phyloP scores from a whole-genome alignment of 169 alveolate species.

The Miamiensis avidus region DNA sequence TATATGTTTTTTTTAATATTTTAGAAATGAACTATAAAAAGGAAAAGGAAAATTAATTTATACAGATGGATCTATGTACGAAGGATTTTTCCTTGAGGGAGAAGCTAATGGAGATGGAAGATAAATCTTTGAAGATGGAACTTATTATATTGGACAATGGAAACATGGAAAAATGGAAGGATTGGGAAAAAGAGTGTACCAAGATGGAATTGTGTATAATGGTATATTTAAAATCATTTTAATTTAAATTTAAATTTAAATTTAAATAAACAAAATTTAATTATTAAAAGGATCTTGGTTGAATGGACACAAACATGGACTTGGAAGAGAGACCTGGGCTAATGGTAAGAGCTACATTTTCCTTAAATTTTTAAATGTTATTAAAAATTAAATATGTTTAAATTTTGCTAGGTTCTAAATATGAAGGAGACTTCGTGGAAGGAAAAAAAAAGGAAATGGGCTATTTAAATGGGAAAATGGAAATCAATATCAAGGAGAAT shows the following conservation, averaged over 20 bases:
- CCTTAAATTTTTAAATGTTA: neutral
- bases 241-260: no score
- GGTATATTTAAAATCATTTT: no score
- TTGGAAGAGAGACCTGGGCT: constrained; percentile 67
- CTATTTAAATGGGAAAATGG: constrained; percentile 53
- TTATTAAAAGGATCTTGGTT: constrained; percentile 50
- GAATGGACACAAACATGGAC: constrained; percentile 69
- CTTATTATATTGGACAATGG: constrained; percentile 2
- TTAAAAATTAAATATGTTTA: no score
- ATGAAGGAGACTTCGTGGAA: constrained; percentile 55
- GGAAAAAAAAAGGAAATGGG: constrained; percentile 70
- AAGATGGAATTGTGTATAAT: neutral
- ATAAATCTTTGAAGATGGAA: constrained; percentile 55
- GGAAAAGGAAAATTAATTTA: constrained; percentile 61
- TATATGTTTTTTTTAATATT: no score
- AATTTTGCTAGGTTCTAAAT: constrained; percentile 19
- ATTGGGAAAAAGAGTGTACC: neutral
- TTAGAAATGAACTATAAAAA: no score
- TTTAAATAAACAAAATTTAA: constrained; percentile 36
- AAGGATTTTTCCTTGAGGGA: constrained; percentile 58
- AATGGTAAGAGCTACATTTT: constrained; percentile 29
- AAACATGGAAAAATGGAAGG: neutral
- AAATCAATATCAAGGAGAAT: constrained; percentile 58
- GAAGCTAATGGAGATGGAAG: constrained; percentile 61
- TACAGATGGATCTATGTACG: constrained; percentile 58